Evolutionary conservation across 2,329 filamentous ascomycete genomes (phyloP).

Genomic region (Aureobasidium vineae): DNA sequence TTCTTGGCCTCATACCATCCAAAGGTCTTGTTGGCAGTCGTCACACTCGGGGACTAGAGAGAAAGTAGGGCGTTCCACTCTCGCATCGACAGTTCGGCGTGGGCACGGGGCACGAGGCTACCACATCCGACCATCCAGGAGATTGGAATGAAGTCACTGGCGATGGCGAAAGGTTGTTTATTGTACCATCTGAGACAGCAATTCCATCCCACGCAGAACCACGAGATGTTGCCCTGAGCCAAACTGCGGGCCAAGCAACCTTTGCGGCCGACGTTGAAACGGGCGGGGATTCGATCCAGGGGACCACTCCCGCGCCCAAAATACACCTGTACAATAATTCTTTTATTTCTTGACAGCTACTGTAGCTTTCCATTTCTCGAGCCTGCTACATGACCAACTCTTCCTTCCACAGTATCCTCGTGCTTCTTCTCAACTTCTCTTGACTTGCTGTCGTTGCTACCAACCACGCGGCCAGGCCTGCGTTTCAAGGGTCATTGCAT

Average conservation of each 20-base stretch:
- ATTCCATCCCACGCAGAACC: neutral
- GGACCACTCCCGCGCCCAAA: neutral
- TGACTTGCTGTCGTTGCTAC: neutral
- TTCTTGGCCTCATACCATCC: conserved; percentile 19
- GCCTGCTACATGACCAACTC: neutral
- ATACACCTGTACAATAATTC: neutral
- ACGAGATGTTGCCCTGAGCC: neutral
- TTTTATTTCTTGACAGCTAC: neutral
- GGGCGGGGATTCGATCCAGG: neutral
- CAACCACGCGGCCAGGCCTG: neutral
- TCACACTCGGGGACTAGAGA: neutral
- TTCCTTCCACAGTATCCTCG: neutral
- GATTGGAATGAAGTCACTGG: conserved; percentile 17
- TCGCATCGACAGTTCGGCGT: conserved; percentile 16
- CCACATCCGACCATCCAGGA: conserved; percentile 3
- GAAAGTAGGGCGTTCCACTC: conserved; percentile 19
- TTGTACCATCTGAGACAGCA: conserved; percentile 21
- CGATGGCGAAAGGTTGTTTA: conserved; percentile 1
- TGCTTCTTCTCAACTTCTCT: neutral
- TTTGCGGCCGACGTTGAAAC: conserved; percentile 16
- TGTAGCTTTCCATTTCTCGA: neutral
- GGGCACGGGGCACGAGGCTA: conserved; percentile 21
- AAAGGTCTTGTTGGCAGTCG: neutral
- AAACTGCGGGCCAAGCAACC: neutral
- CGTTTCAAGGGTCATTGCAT: conserved; percentile 25